These are phyloP conservation scores for Mucuna pruriens DNA, from an alignment of 306 rosid genomes.

Conservation along the genomic window DNA sequence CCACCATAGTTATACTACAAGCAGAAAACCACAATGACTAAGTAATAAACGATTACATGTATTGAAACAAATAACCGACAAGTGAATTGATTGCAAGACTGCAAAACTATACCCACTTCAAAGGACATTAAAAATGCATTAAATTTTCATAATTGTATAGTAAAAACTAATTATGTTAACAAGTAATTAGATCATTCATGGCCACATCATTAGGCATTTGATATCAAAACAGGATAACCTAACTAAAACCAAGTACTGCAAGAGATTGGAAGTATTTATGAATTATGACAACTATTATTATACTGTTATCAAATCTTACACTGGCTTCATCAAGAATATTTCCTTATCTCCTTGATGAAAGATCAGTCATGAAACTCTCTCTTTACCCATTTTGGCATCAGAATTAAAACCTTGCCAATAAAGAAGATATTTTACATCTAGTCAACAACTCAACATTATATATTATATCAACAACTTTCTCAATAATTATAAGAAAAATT, in stretches of 20 bases:
- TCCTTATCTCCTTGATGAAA: not conserved
- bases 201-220: conserved; percentile 27
- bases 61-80: conserved; percentile 29
- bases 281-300: not conserved
- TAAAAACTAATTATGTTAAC: conserved; percentile 11
- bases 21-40: conserved; percentile 35
- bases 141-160: not conserved
- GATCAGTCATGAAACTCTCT: conserved; percentile 21
- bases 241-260: not conserved
- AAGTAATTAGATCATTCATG: conserved; percentile 10
- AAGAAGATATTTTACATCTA: not conserved
- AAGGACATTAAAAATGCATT: conserved; percentile 9
- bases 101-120: conserved; percentile 22
- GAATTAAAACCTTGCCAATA: conserved; percentile 11
- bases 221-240: conserved; percentile 2
- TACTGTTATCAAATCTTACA: conserved; percentile 27
- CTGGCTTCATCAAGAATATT: conserved; percentile 13
- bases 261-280: not conserved
- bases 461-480: conserved; percentile 14
- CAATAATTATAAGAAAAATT: not conserved
- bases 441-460: not conserved
- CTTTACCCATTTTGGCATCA: conserved; percentile 24
- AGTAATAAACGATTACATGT: conserved; percentile 31
- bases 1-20: conserved; percentile 89
- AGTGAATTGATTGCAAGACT: conserved; percentile 24